A percentile compares a stretch with the other conserved stretches of the same genome.
Conservation (phyloP, 2,329 filamentous ascomycete species). For the Fusarium falciforme region DNA sequence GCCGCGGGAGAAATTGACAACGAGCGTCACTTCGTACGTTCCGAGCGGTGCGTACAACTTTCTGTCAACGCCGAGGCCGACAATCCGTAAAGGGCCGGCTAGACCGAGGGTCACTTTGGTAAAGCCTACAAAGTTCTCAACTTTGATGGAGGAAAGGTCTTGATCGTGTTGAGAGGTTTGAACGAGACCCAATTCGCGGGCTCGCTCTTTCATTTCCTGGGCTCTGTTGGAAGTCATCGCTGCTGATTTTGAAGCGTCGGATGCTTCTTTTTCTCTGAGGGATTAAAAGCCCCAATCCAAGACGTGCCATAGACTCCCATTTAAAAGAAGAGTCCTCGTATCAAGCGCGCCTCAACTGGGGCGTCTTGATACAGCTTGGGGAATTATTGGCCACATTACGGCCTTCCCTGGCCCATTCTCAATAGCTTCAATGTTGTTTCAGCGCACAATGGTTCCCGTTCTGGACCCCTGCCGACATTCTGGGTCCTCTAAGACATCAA, state of each 20-base stretch:
- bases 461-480: too few relatives aligned
- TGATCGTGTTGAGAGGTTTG: not conserved
- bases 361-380: too few relatives aligned
- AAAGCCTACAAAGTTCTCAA: not conserved
- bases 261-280: not conserved
- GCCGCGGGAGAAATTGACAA: conserved; percentile 10
- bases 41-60: conserved; percentile 1
- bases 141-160: not conserved
- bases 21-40: conserved; percentile 8
- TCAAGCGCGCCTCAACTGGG: too few relatives aligned
- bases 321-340: not conserved
- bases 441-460: too few relatives aligned
- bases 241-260: not conserved
- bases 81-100: not conserved
- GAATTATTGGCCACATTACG: too few relatives aligned
- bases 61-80: not conserved
- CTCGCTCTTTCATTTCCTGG: not conserved
- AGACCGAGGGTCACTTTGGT: not conserved
- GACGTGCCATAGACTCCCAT: not conserved
- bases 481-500: too few relatives aligned
- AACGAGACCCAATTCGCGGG: not conserved
- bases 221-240: not conserved
- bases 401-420: too few relatives aligned
- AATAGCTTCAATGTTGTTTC: too few relatives aligned
- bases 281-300: not conserved